Percentiles rank a stretch among this genome's conserved stretches.
These are phyloP conservation scores for Scenedesmus sp. DNA, from an alignment of 163 green algal genomes.

Conservation along the genomic window DNA sequence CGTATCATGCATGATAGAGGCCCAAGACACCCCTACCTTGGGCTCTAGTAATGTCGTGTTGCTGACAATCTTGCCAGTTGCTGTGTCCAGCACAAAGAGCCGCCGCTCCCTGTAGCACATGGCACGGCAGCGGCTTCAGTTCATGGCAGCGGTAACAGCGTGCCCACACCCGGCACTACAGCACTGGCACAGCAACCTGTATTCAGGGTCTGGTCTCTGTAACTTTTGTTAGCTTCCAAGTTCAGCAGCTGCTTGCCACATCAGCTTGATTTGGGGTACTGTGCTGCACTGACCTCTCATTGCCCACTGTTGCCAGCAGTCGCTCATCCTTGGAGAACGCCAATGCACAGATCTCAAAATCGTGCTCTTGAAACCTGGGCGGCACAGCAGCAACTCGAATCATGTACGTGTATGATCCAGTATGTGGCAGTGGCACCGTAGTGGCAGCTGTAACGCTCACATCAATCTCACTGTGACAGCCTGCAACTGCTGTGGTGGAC, in stretches of 20 bases:
- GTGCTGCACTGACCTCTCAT: conserved; percentile 42
- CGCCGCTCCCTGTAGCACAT: conserved; percentile 56
- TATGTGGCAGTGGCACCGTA: no score
- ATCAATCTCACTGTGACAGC: no score
- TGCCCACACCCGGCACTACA: not conserved
- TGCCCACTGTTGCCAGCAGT: conserved; percentile 61
- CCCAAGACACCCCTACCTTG: not conserved
- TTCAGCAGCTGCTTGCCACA: not conserved
- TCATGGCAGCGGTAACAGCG: not conserved
- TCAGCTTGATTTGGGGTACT: no score
- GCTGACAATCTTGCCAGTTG: conserved; percentile 66
- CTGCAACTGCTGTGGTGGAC: no score
- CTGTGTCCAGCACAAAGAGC: conserved; percentile 65
- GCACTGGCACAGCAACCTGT: not conserved
- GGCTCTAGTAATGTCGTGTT: conserved; percentile 44
- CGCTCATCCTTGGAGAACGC: conserved; percentile 62
- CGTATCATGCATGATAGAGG: no score
- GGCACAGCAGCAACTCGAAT: not conserved
- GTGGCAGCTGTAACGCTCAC: no score
- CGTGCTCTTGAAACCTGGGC: conserved; percentile 70
- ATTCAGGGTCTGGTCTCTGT: not conserved
- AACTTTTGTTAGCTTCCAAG: no score
- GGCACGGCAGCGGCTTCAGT: not conserved
- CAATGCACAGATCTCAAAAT: conserved; percentile 60
- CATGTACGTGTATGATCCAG: no score